phyloP scores from a whole-genome alignment of 106 monocot species.

The Xerophyta viscosa region DNA sequence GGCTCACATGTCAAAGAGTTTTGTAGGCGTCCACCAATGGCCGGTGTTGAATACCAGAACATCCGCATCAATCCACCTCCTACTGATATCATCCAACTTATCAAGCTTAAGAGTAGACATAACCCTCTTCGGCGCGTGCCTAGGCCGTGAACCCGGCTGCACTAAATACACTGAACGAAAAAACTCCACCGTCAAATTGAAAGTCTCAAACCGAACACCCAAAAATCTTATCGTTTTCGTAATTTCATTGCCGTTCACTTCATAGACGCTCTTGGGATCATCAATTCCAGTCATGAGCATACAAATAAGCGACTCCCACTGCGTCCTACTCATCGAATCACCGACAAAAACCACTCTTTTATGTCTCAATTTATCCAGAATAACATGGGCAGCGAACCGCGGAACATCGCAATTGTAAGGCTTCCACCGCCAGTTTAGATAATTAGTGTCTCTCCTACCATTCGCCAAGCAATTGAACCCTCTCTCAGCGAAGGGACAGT shows the following conservation, averaged over 20 bases:
- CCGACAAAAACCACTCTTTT: conserved; percentile 88
- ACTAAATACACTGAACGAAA: conserved; percentile 78
- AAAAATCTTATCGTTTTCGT: conserved; percentile 82
- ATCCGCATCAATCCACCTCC: conserved; percentile 77
- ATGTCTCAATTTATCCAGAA: conserved; percentile 54
- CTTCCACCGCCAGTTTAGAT: conserved; percentile 91
- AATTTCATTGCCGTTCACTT: conserved; percentile 77
- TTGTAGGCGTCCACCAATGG: conserved; percentile 95
- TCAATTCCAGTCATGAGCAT: conserved; percentile 85
- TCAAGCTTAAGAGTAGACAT: conserved; percentile 59
- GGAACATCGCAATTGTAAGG: conserved; percentile 66
- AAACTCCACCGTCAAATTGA: conserved; percentile 81
- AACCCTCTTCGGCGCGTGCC: conserved; percentile 55
- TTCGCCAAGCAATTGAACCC: conserved; percentile 96
- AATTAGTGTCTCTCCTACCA: conserved; percentile 67
- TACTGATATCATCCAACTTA: conserved; percentile 64
- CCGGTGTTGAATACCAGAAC: conserved; percentile 90
- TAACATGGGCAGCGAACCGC: conserved; percentile 30
- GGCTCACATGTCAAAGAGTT: conserved; percentile 88
- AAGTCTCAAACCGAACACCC: conserved; percentile 60
- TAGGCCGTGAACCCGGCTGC: conserved; percentile 47
- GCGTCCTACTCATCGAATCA: conserved; percentile 97
- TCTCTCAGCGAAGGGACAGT: conserved; percentile 76
- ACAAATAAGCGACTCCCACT: conserved; percentile 96
- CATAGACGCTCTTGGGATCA: conserved; percentile 64